These are phyloP conservation scores for Pleurotus citrinopileatus DNA, from an alignment of 768 basidiomycete species.

Conservation along the genomic window DNA sequence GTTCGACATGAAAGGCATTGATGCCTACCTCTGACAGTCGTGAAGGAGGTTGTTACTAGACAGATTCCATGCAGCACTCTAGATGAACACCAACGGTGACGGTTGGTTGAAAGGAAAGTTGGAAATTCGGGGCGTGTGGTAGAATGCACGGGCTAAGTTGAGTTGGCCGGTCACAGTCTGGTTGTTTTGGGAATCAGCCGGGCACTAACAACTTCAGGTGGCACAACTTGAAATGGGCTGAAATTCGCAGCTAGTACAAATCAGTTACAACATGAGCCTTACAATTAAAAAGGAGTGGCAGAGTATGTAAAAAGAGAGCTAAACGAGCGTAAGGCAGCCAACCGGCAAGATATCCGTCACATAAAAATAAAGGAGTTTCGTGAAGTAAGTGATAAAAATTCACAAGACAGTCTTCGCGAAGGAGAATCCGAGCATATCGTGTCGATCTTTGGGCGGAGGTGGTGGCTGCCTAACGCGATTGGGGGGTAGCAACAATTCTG, in stretches of 20 bases:
- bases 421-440: slow-evolving; percentile 27
- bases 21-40: slow-evolving; percentile 26
- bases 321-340: background rate
- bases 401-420: slow-evolving; percentile 19
- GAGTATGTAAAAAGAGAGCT: background rate
- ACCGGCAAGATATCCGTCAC: background rate
- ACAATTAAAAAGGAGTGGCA: background rate
- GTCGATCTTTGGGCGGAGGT: slow-evolving; percentile 20
- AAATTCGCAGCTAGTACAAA: slow-evolving; percentile 7
- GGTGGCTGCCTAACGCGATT: background rate
- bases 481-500: slow-evolving; percentile 19
- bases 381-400: slow-evolving; percentile 10
- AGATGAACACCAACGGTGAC: slow-evolving; percentile 15
- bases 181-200: slow-evolving; percentile 4
- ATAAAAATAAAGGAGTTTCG: background rate
- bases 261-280: background rate
- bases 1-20: slow-evolving; percentile 12
- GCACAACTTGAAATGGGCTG: background rate
- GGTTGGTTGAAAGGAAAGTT: slow-evolving; percentile 14
- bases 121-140: slow-evolving; percentile 13
- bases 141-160: background rate
- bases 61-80: slow-evolving; percentile 40
- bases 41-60: slow-evolving; percentile 27
- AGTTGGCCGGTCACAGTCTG: background rate
- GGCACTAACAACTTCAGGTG: slow-evolving; percentile 2